Evolutionary conservation across 2,329 filamentous ascomycete genomes (phyloP).

Genomic region (Xylaria sp.): DNA sequence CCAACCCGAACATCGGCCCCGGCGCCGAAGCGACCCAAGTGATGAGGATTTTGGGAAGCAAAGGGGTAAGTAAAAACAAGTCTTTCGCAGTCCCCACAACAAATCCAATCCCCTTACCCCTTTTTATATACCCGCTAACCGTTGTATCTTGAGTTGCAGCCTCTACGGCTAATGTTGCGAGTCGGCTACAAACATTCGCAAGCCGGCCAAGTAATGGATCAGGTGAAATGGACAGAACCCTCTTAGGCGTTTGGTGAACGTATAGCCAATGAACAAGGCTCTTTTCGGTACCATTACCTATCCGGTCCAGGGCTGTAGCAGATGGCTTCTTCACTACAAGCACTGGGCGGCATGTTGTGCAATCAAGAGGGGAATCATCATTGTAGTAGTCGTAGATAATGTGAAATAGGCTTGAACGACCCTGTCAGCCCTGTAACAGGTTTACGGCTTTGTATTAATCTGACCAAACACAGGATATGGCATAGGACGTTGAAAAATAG

Average conservation of each 20-base stretch:
- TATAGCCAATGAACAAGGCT: background rate
- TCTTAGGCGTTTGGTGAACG: slow-evolving; percentile 44
- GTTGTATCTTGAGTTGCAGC: slow-evolving; percentile 58
- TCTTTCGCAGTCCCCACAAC: background rate
- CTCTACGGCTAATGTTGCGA: slow-evolving; percentile 85
- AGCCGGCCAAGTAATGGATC: slow-evolving; percentile 79
- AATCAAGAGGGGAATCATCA: background rate
- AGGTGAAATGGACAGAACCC: slow-evolving; percentile 96
- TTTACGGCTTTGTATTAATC: slow-evolving; percentile 17
- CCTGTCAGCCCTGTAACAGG: slow-evolving; percentile 7
- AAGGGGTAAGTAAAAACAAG: slow-evolving; percentile 85
- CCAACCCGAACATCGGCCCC: slow-evolving; percentile 76
- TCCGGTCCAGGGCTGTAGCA: background rate
- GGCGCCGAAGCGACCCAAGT: slow-evolving; percentile 87
- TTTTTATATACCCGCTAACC: slow-evolving; percentile 13
- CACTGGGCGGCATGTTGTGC: background rate
- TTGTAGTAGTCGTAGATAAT: slow-evolving; percentile 14
- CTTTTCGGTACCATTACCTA: background rate
- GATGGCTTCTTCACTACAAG: background rate
- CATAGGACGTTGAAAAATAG: slow-evolving; percentile 3
- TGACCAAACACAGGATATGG: slow-evolving; percentile 13
- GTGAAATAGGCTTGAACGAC: slow-evolving; percentile 14
- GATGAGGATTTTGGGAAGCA: slow-evolving; percentile 87
- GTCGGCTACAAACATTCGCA: slow-evolving; percentile 80
- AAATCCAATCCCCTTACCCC: background rate